Evolutionary conservation across 768 basidiomycete genomes (phyloP).

Genomic region (Hydnomerulius pinastri): DNA sequence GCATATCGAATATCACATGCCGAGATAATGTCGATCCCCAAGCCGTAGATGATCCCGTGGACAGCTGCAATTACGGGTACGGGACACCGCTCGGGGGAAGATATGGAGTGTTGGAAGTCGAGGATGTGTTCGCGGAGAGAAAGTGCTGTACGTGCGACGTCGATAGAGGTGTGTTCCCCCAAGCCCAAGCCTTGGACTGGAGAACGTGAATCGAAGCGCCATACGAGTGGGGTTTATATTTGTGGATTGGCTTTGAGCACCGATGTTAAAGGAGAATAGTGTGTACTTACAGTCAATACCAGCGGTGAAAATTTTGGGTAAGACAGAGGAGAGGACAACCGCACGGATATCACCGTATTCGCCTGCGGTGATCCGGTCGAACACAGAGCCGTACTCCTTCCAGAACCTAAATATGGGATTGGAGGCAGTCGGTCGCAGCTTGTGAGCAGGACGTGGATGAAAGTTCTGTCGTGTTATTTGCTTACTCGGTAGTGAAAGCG

Average conservation of each 20-base stretch:
- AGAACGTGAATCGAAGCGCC: neutral
- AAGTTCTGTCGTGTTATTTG: neutral
- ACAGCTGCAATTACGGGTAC: conserved; percentile 85
- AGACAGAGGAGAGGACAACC: conserved; percentile 69
- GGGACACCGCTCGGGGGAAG: conserved; percentile 62
- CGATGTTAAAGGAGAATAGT: no score
- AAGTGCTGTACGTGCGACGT: conserved; percentile 56
- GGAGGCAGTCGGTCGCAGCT: neutral
- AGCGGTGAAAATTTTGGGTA: conserved; percentile 78
- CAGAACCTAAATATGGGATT: conserved; percentile 55
- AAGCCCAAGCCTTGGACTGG: conserved; percentile 30
- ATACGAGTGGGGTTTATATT: neutral
- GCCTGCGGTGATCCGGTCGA: conserved; percentile 54
- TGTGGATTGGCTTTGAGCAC: no score
- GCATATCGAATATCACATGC: conserved; percentile 83
- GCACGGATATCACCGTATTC: conserved; percentile 57
- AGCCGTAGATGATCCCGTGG: conserved; percentile 73
- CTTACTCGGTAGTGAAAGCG: conserved; percentile 57
- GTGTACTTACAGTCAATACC: conserved; percentile 71
- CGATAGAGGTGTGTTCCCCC: conserved; percentile 23
- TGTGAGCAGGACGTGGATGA: neutral
- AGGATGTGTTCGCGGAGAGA: conserved; percentile 48
- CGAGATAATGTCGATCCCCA: conserved; percentile 69
- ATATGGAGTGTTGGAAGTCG: conserved; percentile 71
- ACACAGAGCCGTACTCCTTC: conserved; percentile 63